phyloP scores from a whole-genome alignment of 1,139 yeast genomes.

The Protomyces macrosporus region DNA sequence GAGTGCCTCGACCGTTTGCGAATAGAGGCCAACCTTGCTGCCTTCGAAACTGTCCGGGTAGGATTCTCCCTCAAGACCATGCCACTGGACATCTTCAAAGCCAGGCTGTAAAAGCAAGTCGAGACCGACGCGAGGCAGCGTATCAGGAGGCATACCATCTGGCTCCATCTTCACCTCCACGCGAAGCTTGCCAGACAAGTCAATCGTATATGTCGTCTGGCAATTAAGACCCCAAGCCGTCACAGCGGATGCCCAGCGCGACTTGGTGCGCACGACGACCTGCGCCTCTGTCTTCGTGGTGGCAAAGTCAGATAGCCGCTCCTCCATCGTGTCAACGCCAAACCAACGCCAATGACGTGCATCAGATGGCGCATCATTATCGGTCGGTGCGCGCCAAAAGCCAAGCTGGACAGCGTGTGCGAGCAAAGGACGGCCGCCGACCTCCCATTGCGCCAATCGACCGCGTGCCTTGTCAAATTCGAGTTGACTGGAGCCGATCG shows the following conservation, averaged over 20 bases:
- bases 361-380: constrained; percentile 37
- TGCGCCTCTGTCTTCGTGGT: constrained; percentile 14
- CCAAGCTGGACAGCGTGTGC: constrained; percentile 32
- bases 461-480: constrained; percentile 32
- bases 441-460: constrained; percentile 29
- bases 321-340: constrained; percentile 31
- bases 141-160: constrained; percentile 18
- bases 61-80: constrained; percentile 42
- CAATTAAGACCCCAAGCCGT: constrained; percentile 26
- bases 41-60: constrained; percentile 40
- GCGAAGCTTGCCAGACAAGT: not conserved
- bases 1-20: constrained; percentile 31
- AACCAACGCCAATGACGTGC: constrained; percentile 33
- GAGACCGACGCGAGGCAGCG: constrained; percentile 37
- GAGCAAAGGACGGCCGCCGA: constrained; percentile 27
- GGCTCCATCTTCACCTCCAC: constrained; percentile 21
- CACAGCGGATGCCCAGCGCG: constrained; percentile 22
- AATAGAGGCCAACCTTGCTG: constrained; percentile 36
- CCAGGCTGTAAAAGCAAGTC: constrained; percentile 31
- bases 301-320: not conserved
- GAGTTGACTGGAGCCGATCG: constrained; percentile 6
- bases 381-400: constrained; percentile 41
- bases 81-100: constrained; percentile 36
- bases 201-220: constrained; percentile 15
- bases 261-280: constrained; percentile 10